phyloP scores from a whole-genome alignment of 1,284 basidiomycete species.

The Grifola frondosa region DNA sequence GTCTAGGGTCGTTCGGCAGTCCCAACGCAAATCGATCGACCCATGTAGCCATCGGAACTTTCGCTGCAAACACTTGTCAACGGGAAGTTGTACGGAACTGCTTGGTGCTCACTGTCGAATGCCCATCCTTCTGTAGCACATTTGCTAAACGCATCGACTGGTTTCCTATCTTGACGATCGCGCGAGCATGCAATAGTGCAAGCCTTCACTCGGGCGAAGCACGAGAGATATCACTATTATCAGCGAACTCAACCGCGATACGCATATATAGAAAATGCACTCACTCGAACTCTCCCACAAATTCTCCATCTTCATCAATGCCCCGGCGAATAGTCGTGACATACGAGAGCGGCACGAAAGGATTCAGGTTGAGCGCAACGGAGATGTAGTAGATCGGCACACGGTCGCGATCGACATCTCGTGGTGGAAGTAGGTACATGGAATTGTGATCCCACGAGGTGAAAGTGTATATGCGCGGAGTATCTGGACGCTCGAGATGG shows the following conservation, averaged over 20 bases:
- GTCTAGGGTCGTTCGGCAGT: constrained; percentile 41
- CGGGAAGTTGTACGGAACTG: not conserved
- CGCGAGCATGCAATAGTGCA: constrained; percentile 40
- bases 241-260: not conserved
- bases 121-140: constrained; percentile 34
- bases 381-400: constrained; percentile 41
- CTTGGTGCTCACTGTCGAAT: constrained; percentile 29
- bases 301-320: constrained; percentile 28
- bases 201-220: constrained; percentile 27
- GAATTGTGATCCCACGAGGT: constrained; percentile 34
- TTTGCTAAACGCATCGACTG: constrained; percentile 38
- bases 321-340: constrained; percentile 39
- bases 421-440: constrained; percentile 38
- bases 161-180: constrained; percentile 40
- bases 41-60: constrained; percentile 41
- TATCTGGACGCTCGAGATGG: constrained; percentile 27
- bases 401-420: constrained; percentile 25
- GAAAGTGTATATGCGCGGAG: constrained; percentile 40
- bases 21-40: constrained; percentile 39
- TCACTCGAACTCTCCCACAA: constrained; percentile 47
- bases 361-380: constrained; percentile 43
- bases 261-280: constrained; percentile 14
- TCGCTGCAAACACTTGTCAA: constrained; percentile 25
- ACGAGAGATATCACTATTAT: no score
- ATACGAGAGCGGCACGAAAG: constrained; percentile 44